Percentiles rank a stretch among this genome's conserved stretches.
Conservation (phyloP, 352 stramenopile species). For the Blastocystis sp. region DNA sequence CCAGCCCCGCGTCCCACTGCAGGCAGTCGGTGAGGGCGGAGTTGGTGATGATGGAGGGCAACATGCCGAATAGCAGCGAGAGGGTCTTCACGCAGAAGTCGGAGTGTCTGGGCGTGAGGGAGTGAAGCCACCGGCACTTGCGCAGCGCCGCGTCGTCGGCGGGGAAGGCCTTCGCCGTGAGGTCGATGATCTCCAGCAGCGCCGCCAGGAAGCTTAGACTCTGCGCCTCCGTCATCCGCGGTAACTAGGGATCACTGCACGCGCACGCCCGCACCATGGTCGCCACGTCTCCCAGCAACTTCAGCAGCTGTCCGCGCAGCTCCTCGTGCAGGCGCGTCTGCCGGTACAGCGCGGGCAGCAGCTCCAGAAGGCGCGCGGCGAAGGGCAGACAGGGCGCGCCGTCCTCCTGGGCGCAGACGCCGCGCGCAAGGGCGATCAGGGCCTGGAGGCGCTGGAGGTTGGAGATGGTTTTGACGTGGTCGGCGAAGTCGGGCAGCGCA, state of each 20-base stretch:
- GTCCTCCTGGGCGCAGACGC: background rate
- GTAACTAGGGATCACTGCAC: background rate
- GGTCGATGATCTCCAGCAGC: background rate
- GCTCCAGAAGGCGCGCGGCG: background rate
- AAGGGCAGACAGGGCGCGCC: constrained; percentile 9
- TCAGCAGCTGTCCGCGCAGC: background rate
- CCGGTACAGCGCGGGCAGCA: constrained; percentile 10
- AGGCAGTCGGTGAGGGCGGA: background rate
- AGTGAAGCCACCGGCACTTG: background rate
- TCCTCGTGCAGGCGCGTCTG: constrained; percentile 9
- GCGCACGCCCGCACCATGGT: background rate
- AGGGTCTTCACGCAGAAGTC: constrained; percentile 16
- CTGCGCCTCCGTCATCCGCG: background rate
- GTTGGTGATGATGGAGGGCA: background rate
- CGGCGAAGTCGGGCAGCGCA: constrained; percentile 19
- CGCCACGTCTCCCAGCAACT: constrained; percentile 8
- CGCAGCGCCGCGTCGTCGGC: background rate
- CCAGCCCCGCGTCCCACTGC: background rate
- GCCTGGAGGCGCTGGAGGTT: constrained; percentile 1
- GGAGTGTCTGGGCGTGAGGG: background rate
- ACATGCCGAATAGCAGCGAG: background rate
- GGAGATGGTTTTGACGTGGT: background rate
- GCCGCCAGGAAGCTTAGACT: background rate
- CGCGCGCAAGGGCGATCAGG: background rate
- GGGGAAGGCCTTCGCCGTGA: background rate